Percentiles rank a stretch among this genome's conserved stretches.
Conservation (phyloP, 805 yeast genomes). For the Candida chauliodis region DNA sequence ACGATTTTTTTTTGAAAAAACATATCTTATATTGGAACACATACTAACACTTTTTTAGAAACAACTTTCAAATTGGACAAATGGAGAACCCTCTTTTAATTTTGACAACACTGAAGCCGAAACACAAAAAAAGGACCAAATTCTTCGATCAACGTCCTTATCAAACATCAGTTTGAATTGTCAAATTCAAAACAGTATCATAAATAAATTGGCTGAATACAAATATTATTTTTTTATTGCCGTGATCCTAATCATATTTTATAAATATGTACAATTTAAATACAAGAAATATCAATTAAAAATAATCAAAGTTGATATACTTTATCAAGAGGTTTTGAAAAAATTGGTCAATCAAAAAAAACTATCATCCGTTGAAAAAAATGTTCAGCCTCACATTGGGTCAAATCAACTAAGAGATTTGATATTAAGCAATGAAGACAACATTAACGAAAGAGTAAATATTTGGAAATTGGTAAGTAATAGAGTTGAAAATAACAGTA, state of each 20-base stretch:
- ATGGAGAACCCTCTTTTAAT: conserved; percentile 19
- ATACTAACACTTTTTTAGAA: conserved; percentile 25
- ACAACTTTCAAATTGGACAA: conserved; percentile 10
- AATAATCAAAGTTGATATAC: conserved; percentile 39
- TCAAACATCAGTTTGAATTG: conserved; percentile 57
- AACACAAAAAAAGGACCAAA: conserved; percentile 42
- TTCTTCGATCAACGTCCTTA: conserved; percentile 73
- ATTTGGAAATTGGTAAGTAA: conserved; percentile 59
- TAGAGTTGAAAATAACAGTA: conserved; percentile 61
- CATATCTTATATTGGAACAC: conserved; percentile 10
- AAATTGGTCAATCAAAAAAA: conserved; percentile 45
- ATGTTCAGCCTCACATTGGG: conserved; percentile 51
- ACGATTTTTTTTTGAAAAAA: conserved; percentile 13
- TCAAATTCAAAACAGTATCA: conserved; percentile 50
- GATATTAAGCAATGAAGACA: conserved; percentile 42
- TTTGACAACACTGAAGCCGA: conserved; percentile 29
- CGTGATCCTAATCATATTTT: conserved; percentile 14
- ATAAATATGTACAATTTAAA: conserved; percentile 29
- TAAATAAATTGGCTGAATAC: conserved; percentile 30
- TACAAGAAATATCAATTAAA: conserved; percentile 34
- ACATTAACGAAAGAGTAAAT: conserved; percentile 35
- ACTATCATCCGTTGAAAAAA: conserved; percentile 21
- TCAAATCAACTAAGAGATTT: conserved; percentile 71
- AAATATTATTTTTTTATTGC: conserved; percentile 17
- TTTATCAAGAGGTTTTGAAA: conserved; percentile 46